Evolutionary conservation across 768 basidiomycete species (phyloP), one percentile per base, ranked within the genome.

Genomic region (Leccinum fibrillosum): DNA sequence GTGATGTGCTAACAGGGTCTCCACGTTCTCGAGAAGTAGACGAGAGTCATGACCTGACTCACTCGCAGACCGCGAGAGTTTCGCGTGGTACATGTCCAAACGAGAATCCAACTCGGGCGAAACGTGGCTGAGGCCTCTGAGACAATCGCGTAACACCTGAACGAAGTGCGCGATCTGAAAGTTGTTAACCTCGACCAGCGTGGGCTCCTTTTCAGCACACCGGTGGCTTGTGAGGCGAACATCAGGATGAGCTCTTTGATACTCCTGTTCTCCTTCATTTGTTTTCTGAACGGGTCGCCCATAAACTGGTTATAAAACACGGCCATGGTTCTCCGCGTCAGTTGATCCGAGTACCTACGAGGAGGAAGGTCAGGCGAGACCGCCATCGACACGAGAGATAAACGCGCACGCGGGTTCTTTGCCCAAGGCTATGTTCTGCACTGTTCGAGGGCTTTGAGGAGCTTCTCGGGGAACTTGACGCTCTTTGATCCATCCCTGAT

Each of bases 191-290:
- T 95, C 92, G 50, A 85, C 82, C 2, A 94, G 77, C 2, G 89
- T 81, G 0, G 90, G 90, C 63, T 95, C 93, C 74, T 97, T 97
- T 81, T 90, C 59, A 98, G 81, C 9, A 92, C 85, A 26, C 84
- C 81, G 3, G 92, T 93, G 3, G 96, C 91, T 53, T 94, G 87
- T 1, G 94, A 91, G 11, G 95, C 95, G 67, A 98, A 98, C 82
- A 91, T 90, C 53, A 99, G 80, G 58, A 99, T 96, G 55, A 99
- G 87, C 62, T 98, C 94, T 75, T 99, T 97, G 39, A 98, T 92
- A 77, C 96, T 97, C 49, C 97, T 83, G 71, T 92, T 95, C 72
- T 98, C 95, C 74, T 93, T 92, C 85, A 98, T 89, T 66, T 94
- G 90, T 35, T 85, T 82, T 57, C 89, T 23, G 78, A 97, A 96